Percentiles rank a stretch among this genome's conserved stretches.
Conservation (phyloP, 176 grass and related monocot genomes). For the Dactylis glomerata region DNA sequence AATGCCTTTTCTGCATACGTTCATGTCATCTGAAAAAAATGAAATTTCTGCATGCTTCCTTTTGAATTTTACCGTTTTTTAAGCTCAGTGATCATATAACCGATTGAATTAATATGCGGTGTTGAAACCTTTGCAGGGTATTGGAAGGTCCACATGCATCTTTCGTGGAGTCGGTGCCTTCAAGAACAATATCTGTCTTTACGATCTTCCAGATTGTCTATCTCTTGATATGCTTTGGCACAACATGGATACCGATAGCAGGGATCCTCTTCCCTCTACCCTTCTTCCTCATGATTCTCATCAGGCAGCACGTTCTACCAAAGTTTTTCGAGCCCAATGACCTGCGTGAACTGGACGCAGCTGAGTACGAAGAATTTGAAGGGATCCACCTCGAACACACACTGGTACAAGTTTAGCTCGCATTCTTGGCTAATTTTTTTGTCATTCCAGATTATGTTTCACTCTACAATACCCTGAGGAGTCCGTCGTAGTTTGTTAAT, state of each 20-base stretch:
- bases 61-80: neutral
- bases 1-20: conserved; percentile 23
- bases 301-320: conserved; percentile 78
- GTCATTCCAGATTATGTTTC: neutral
- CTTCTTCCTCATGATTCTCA: conserved; percentile 82
- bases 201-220: conserved; percentile 83
- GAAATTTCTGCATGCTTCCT: neutral
- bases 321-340: conserved; percentile 66
- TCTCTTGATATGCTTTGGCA: conserved; percentile 80
- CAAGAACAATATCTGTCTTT: conserved; percentile 50
- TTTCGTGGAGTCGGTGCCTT: conserved; percentile 67
- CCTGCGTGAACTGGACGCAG: conserved; percentile 76
- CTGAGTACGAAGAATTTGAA: conserved; percentile 88
- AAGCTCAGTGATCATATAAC: neutral
- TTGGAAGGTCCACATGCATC: conserved; percentile 88
- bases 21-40: conserved; percentile 9
- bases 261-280: conserved; percentile 83
- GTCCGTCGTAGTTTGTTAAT: neutral
- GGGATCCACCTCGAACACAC: conserved; percentile 32
- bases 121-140: conserved; percentile 47
- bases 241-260: conserved; percentile 91
- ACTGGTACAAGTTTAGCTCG: conserved; percentile 33
- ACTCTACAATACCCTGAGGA: neutral
- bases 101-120: neutral
- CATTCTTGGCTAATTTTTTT: neutral